Base-by-base conservation (phyloP, 768 basidiomycete species). In the Russula sp. region DNA sequence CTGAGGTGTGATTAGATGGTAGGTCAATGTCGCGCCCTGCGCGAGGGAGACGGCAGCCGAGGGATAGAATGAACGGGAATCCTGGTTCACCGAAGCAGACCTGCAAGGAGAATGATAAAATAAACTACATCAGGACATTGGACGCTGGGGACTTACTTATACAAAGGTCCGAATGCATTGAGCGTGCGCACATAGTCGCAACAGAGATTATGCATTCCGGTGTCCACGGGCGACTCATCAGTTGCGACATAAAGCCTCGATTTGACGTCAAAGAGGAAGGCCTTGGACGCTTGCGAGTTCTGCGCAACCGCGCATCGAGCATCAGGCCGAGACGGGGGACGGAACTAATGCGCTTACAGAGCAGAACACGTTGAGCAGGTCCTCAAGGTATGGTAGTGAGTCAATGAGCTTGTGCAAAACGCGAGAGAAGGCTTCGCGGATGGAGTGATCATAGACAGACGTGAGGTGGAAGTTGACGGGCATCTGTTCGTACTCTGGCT, bases 281-380 rank as follows among this genome's bases (percentile, higher is more conserved):
- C 91, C 73, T 98, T 98, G 42, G 91, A 87, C 35, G 94, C 89
- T 70, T 91, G 90, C 2, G 91, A 94, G 64, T 93, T 93, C 93
- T 96, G 68, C 18, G 27, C 27, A 34, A 51, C 49, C 7, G 11
- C 45, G 31, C 35, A 47, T 48, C 42, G 63, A 35, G 42, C 6
- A 51, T 40, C 37, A 20, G 6, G 22, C 18, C 20, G 9, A 9
- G 31, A 37, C 1, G 6, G 7, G 2, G 6, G 34, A 11, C 3
- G 40, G 20, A 27, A 11, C 13, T 32, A 27, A 11, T 11, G 22
- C 2, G 69, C 84, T 62, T 64, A 90, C 90, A 16, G 87, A 82
- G 69, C 87, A 91, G 73, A 92, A 92, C 10, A 90, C 82, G 71
- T 98, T 89, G 49, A 98, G 79, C 47, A 98, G 76, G 53, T 88